Evolutionary conservation across 768 basidiomycete genomes (phyloP).

Genomic region (Tephrocybe sp.): DNA sequence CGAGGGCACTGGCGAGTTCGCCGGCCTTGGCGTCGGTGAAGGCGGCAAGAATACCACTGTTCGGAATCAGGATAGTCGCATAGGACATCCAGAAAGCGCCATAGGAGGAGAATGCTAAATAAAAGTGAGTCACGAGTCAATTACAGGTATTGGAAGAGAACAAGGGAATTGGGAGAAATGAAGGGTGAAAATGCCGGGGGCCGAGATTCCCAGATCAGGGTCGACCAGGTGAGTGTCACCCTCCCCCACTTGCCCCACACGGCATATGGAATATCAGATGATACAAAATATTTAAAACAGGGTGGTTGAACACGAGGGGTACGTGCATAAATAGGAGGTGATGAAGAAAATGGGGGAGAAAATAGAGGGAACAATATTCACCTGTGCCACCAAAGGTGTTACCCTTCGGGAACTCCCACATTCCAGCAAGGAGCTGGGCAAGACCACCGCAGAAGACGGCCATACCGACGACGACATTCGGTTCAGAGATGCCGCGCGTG

Average conservation of each 20-base stretch:
- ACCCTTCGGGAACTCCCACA: slow-evolving; percentile 80
- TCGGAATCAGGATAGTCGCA: slow-evolving; percentile 70
- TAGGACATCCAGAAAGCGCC: slow-evolving; percentile 92
- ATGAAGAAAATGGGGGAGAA: slow-evolving; percentile 48
- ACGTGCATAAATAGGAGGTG: not conserved
- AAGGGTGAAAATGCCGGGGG: too few relatives aligned
- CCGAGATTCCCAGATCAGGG: too few relatives aligned
- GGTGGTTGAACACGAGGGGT: too few relatives aligned
- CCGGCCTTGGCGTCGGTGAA: slow-evolving; percentile 36
- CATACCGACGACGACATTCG: slow-evolving; percentile 85
- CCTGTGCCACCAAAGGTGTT: slow-evolving; percentile 76
- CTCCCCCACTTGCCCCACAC: too few relatives aligned
- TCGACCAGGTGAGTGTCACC: too few relatives aligned
- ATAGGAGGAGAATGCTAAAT: slow-evolving; percentile 74
- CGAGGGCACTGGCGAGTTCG: slow-evolving; percentile 56
- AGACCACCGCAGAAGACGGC: slow-evolving; percentile 84
- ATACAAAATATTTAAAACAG: too few relatives aligned
- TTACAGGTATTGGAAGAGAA: not conserved
- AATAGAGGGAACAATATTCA: slow-evolving; percentile 38
- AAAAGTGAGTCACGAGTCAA: not conserved
- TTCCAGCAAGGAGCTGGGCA: slow-evolving; percentile 83
- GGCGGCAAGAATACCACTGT: slow-evolving; percentile 57
- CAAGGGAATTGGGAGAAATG: too few relatives aligned
- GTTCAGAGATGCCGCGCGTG: slow-evolving; percentile 48
- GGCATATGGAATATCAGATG: too few relatives aligned